Percentiles rank a stretch among this genome's conserved stretches.
These are phyloP conservation scores for Kwoniella dejecticola DNA, from an alignment of 768 basidiomycete genomes.

Conservation along the genomic window DNA sequence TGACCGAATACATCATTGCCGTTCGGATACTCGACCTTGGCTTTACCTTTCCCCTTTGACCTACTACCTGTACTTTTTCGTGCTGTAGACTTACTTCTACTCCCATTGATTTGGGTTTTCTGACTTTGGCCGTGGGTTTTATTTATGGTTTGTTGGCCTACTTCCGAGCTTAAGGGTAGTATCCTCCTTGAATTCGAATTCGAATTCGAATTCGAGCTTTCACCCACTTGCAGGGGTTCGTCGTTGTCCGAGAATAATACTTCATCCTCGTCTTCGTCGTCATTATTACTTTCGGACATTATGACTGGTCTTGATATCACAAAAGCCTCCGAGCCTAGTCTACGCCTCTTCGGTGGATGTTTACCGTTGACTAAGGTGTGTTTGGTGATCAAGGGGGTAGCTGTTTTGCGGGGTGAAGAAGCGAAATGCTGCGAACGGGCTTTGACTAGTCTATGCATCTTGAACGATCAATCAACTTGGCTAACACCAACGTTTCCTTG, in stretches of 20 bases:
- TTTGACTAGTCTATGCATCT: constrained; percentile 36
- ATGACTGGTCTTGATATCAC: constrained; percentile 11
- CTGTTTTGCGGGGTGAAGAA: constrained; percentile 36
- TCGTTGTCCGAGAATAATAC: neutral
- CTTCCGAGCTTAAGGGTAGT: constrained; percentile 31
- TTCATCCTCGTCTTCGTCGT: constrained; percentile 1
- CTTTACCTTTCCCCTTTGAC: constrained; percentile 21
- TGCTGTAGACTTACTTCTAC: constrained; percentile 10
- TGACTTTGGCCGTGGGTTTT: constrained; percentile 10
- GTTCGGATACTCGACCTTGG: constrained; percentile 11
- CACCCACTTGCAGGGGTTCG: neutral
- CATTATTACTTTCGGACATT: constrained; percentile 14
- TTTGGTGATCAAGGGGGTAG: constrained; percentile 33
- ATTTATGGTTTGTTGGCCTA: constrained; percentile 32
- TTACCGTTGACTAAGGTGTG: constrained; percentile 14
- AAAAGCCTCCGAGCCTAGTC: constrained; percentile 30
- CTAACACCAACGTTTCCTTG: too few species aligned
- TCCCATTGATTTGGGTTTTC: constrained; percentile 3
- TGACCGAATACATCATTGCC: constrained; percentile 11
- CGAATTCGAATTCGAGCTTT: constrained; percentile 2
- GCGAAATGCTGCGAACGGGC: constrained; percentile 45
- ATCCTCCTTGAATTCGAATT: neutral
- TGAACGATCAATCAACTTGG: neutral
- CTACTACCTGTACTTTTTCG: constrained; percentile 7
- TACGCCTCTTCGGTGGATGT: constrained; percentile 34